Percentiles rank a stretch among this genome's conserved stretches.
These are phyloP conservation scores for Emergomyces orientalis DNA, from an alignment of 2,329 filamentous ascomycete genomes.

Conservation along the genomic window DNA sequence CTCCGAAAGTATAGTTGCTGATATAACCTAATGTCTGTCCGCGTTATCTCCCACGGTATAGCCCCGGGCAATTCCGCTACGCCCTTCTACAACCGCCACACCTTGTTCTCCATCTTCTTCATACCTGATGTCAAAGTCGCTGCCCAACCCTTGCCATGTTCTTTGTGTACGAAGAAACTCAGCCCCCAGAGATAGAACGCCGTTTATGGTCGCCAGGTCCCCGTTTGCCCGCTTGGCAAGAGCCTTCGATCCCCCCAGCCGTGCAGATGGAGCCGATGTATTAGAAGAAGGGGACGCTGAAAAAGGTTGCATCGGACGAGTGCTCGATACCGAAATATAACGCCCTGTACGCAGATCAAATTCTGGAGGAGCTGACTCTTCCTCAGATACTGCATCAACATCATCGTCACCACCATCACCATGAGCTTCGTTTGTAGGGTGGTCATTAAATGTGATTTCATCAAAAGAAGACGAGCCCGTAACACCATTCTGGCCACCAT, in stretches of 20 bases:
- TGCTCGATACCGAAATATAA: conserved; percentile 68
- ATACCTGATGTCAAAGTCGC: conserved; percentile 60
- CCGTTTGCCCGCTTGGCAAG: conserved; percentile 57
- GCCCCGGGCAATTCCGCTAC: conserved; percentile 77
- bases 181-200: conserved; percentile 80
- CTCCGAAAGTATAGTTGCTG: not conserved
- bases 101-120: conserved; percentile 44
- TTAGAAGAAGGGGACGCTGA: conserved; percentile 22
- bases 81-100: conserved; percentile 63
- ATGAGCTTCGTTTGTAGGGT: not conserved
- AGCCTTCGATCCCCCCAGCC: conserved; percentile 34
- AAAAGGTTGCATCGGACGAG: conserved; percentile 40
- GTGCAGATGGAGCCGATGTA: conserved; percentile 23
- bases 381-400: conserved; percentile 51
- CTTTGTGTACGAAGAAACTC: conserved; percentile 73
- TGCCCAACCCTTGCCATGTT: conserved; percentile 87
- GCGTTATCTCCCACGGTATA: conserved; percentile 63
- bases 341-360: conserved; percentile 85
- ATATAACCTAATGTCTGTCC: conserved; percentile 23
- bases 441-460: conserved; percentile 20
- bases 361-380: conserved; percentile 63
- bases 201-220: conserved; percentile 72
- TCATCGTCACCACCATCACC: conserved; percentile 40
- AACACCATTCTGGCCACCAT: conserved; percentile 19
- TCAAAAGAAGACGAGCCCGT: conserved; percentile 18